phyloP scores from a whole-genome alignment of 2,329 filamentous ascomycete genomes.

The Monosporascus sp. region DNA sequence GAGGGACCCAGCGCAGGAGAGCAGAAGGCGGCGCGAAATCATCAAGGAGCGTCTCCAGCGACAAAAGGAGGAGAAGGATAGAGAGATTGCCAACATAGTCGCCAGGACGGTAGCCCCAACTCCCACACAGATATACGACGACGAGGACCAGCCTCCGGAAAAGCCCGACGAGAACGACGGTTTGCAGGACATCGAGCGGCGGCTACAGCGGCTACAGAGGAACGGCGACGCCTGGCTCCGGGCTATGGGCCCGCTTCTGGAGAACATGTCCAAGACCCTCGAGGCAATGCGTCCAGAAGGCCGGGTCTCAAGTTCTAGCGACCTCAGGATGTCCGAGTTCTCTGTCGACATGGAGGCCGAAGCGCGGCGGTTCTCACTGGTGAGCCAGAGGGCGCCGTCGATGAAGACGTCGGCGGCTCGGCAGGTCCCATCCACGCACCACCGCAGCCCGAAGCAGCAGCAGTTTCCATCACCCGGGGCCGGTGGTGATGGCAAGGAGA shows the following conservation, averaged over 20 bases:
- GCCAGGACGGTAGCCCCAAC: constrained; percentile 5
- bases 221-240: constrained; percentile 12
- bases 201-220: constrained; percentile 10
- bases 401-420: background rate
- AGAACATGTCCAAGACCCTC: constrained; percentile 16
- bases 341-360: background rate
- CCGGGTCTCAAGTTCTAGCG: background rate
- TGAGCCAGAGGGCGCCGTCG: background rate
- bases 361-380: background rate
- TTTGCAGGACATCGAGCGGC: constrained; percentile 11
- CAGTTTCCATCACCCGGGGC: background rate
- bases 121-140: background rate
- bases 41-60: constrained; percentile 11
- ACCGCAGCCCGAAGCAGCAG: background rate
- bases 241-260: constrained; percentile 11
- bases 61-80: constrained; percentile 11
- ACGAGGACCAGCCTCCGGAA: background rate
- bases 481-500: background rate
- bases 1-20: background rate
- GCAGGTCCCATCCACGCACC: background rate
- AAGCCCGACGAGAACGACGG: background rate
- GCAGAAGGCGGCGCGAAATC: constrained; percentile 1
- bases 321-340: background rate
- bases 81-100: constrained; percentile 13
- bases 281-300: constrained; percentile 11